Evolutionary conservation across 495 filamentous ascomycete species (phyloP), one percentile per base, ranked within the genome.

Genomic region (Tuber brumale): DNA sequence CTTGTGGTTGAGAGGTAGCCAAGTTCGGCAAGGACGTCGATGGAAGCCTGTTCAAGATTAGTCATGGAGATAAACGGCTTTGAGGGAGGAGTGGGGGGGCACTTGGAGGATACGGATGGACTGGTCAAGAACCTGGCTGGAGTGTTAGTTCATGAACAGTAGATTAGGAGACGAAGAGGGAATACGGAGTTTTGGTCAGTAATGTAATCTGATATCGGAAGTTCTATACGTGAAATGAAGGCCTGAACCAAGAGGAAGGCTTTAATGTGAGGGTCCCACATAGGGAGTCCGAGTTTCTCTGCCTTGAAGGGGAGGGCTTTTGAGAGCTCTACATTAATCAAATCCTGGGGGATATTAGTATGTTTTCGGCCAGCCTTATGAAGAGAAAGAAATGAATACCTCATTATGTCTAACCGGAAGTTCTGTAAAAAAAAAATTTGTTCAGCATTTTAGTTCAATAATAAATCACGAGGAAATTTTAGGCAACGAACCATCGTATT

Each of bases 221-320:
- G 89, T 72, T 92, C 90, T 78, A 97, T 92, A 51, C 95, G 91
- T 45, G 92, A 93, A 89, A 99, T 94, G 83, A 97, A 94, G 3
- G 95, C 94, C 82, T 99, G 96, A 0, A 99, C 87, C 3, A 99
- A 87, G 46, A 99, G 85, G 85, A 97, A 98, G 0, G 96, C 92
- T 82, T 99, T 99, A 80, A 98, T 92, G 83, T 99, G 95, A 21
- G 95, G 95, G 85, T 99, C 95, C 94, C 95, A 97, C 91, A 98
- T 93, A 0, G 94, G 95, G 70, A 96, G 83, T 66, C 87, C 87
- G 82, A 97, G 91, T 14, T 86, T 84, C 31, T 92, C 88, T 1
- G 88, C 90, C 27, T 87, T 86, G 42, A 94, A 83, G 0, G 92
- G 92, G 0, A 98, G 86, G 77, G 93, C 92, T 57, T 89, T 90